Evolutionary conservation across 306 rosid species (phyloP).

Genomic region (Nissolia schottii): DNA sequence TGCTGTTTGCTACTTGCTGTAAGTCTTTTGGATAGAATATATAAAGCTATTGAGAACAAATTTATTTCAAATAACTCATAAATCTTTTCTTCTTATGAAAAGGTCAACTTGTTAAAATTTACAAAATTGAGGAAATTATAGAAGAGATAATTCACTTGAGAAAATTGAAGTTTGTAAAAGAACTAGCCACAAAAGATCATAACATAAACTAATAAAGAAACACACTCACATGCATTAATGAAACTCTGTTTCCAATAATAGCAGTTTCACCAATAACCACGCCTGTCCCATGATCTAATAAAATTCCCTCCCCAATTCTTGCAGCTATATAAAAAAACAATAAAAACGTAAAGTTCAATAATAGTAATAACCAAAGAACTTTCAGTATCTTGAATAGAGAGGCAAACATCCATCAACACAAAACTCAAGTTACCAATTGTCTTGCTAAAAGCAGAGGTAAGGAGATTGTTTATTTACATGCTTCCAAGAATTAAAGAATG

Average conservation of each 20-base stretch:
- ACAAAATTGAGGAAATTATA: slow-evolving; percentile 2
- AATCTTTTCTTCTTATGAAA: slow-evolving; percentile 4
- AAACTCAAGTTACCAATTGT: not conserved
- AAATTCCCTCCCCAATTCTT: slow-evolving; percentile 88
- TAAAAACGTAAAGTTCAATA: slow-evolving; percentile 15
- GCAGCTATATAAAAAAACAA: slow-evolving; percentile 56
- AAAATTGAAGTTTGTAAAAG: not conserved
- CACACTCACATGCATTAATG: slow-evolving; percentile 86
- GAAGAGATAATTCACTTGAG: not conserved
- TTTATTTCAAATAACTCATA: not conserved
- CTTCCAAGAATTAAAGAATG: slow-evolving; percentile 4
- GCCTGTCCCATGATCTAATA: slow-evolving; percentile 94
- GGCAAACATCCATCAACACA: slow-evolving; percentile 23
- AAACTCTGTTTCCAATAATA: slow-evolving; percentile 85
- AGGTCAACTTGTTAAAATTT: not conserved
- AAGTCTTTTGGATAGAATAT: not conserved
- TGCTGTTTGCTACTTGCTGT: not conserved
- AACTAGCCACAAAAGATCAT: slow-evolving; percentile 2
- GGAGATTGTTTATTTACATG: not conserved
- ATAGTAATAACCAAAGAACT: slow-evolving; percentile 16
- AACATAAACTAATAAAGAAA: slow-evolving; percentile 16
- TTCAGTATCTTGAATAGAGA: slow-evolving; percentile 11
- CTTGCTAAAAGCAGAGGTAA: not conserved
- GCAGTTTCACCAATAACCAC: slow-evolving; percentile 99
- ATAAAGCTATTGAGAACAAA: not conserved